Evolutionary conservation across 2,329 filamentous ascomycete genomes (phyloP).

Genomic region (Colletotrichum eremochloae): DNA sequence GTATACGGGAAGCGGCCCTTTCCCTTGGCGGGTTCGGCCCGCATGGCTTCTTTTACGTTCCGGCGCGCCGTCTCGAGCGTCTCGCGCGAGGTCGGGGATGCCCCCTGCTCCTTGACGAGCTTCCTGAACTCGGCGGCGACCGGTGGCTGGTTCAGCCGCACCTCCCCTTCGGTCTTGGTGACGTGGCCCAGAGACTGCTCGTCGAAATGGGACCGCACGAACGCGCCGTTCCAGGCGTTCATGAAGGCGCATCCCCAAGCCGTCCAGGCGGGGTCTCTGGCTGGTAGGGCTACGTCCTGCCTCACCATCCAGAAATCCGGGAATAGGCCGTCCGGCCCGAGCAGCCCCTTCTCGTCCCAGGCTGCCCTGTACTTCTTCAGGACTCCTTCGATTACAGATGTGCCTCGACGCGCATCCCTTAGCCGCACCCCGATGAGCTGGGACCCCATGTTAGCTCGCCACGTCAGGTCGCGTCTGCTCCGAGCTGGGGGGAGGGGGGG

Average conservation of each 20-base stretch:
- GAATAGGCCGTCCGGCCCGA: too few relatives aligned
- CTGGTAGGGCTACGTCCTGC: too few relatives aligned
- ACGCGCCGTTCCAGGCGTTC: constrained; percentile 15
- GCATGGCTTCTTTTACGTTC: neutral
- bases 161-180: constrained; percentile 44
- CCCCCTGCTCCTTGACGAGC: constrained; percentile 31
- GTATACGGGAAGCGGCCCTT: neutral
- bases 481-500: constrained; percentile 14
- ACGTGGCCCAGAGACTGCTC: constrained; percentile 48
- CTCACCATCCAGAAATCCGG: too few relatives aligned
- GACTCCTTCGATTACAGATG: neutral
- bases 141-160: constrained; percentile 44
- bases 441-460: neutral
- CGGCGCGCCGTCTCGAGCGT: neutral
- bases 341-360: too few relatives aligned
- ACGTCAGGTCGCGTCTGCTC: constrained; percentile 44
- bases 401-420: constrained; percentile 18
- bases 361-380: neutral
- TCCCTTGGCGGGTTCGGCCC: neutral
- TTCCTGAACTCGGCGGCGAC: constrained; percentile 46
- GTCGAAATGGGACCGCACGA: constrained; percentile 40
- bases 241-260: neutral
- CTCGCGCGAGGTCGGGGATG: constrained; percentile 41
- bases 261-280: too few relatives aligned
- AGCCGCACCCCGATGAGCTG: constrained; percentile 36